Conservation (phyloP, 2,329 filamentous ascomycete genomes). For the Thelonectria rubi region DNA sequence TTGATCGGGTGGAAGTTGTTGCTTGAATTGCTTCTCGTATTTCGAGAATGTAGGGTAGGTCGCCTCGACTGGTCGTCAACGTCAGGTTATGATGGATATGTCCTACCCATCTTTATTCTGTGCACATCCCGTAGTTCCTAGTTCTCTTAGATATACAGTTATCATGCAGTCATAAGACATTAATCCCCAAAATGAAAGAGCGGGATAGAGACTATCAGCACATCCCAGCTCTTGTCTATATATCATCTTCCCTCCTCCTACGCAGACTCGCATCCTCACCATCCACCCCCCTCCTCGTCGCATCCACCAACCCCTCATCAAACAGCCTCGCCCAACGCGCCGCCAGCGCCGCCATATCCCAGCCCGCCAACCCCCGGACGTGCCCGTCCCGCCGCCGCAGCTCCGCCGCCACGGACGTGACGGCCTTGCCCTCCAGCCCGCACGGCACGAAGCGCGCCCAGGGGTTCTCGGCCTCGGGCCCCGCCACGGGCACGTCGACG, state of each 20-base stretch:
- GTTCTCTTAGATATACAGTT: too few species aligned
- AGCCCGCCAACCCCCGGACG: slow-evolving; percentile 22
- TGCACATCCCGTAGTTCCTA: too few species aligned
- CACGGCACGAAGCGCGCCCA: slow-evolving; percentile 86
- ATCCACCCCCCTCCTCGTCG: slow-evolving; percentile 36
- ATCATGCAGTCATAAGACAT: too few species aligned
- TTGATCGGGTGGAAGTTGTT: neutral
- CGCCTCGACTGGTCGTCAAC: too few species aligned
- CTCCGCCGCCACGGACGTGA: slow-evolving; percentile 76
- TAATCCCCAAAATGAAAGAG: too few species aligned
- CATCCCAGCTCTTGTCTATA: neutral
- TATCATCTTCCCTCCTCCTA: neutral
- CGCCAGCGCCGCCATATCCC: slow-evolving; percentile 45
- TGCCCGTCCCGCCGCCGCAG: slow-evolving; percentile 36
- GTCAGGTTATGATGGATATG: too few species aligned
- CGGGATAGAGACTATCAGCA: neutral
- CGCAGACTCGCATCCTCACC: slow-evolving; percentile 30
- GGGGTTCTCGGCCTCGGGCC: slow-evolving; percentile 54
- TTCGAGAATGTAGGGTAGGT: too few species aligned
- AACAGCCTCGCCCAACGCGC: slow-evolving; percentile 47
- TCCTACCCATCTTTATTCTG: too few species aligned
- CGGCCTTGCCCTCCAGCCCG: slow-evolving; percentile 80
- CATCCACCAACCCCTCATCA: slow-evolving; percentile 46
- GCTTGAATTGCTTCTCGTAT: too few species aligned
- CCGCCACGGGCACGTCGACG: slow-evolving; percentile 66